These are phyloP conservation scores for Botrytis deweyae DNA, from an alignment of 2,329 filamentous ascomycete genomes.

Conservation along the genomic window DNA sequence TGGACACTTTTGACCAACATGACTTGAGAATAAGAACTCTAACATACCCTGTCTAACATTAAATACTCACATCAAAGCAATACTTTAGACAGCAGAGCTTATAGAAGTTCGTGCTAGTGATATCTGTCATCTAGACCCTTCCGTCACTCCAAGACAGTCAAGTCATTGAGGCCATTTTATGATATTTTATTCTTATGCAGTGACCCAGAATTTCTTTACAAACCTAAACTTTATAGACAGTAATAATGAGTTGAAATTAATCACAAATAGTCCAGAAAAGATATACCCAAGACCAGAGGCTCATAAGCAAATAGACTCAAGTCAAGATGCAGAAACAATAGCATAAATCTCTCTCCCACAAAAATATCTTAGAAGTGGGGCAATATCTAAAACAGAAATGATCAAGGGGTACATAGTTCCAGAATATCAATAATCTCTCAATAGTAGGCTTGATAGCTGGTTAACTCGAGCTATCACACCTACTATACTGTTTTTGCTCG, in stretches of 20 bases:
- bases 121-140: neutral
- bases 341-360: neutral
- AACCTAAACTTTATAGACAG: neutral
- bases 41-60: neutral
- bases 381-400: neutral
- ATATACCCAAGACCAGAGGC: accelerated
- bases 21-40: neutral
- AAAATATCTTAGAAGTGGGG: neutral
- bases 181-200: neutral
- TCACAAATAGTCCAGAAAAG: neutral
- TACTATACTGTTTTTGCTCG: neutral
- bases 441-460: neutral
- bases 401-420: neutral
- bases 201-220: neutral
- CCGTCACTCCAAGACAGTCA: neutral
- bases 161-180: neutral
- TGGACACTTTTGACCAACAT: neutral
- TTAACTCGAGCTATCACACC: neutral
- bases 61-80: neutral
- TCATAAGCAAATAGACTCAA: neutral
- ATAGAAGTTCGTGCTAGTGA: neutral
- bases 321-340: neutral
- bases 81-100: neutral
- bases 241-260: neutral
- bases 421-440: neutral